Conservation (phyloP, 2,329 filamentous ascomycete genomes). For the Fusarium vanettenii region DNA sequence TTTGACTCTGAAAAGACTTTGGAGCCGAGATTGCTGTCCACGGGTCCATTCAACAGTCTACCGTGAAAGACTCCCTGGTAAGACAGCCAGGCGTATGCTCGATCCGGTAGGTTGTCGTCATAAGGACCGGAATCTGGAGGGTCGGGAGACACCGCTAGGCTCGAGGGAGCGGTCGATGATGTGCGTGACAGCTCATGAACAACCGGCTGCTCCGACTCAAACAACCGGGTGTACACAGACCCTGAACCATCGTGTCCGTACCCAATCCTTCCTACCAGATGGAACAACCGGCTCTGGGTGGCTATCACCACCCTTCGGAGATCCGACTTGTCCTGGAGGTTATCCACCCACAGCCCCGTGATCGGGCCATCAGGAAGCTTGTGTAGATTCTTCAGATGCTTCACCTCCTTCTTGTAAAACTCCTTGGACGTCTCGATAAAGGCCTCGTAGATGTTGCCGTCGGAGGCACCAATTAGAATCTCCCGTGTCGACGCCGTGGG, state of each 20-base stretch:
- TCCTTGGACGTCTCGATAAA: conserved; percentile 95
- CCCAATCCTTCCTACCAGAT: conserved; percentile 83
- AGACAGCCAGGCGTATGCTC: conserved; percentile 90
- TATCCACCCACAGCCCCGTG: conserved; percentile 87
- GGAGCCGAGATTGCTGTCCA: conserved; percentile 72
- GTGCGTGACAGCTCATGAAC: conserved; percentile 76
- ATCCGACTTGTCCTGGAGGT: conserved; percentile 75
- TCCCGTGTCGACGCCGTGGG: conserved; percentile 95
- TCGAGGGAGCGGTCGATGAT: conserved; percentile 68
- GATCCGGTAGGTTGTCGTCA: conserved; percentile 73
- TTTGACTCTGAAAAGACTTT: conserved; percentile 84
- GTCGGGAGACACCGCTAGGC: conserved; percentile 82
- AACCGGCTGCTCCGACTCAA: conserved; percentile 85
- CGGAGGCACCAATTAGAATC: conserved; percentile 90
- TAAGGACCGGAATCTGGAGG: conserved; percentile 64
- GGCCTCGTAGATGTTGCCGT: conserved; percentile 94
- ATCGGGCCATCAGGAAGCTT: conserved; percentile 85
- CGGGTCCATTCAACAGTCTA: conserved; percentile 73
- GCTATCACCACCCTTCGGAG: conserved; percentile 81
- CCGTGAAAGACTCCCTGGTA: conserved; percentile 90
- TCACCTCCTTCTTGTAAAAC: conserved; percentile 95
- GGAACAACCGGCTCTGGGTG: conserved; percentile 81
- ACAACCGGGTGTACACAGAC: conserved; percentile 87
- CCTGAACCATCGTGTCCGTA: conserved; percentile 82
- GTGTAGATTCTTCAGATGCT: conserved; percentile 86